Evolutionary conservation across 495 filamentous ascomycete species (phyloP), one percentile per base, ranked within the genome.

Genomic region (Tuber aestivum): DNA sequence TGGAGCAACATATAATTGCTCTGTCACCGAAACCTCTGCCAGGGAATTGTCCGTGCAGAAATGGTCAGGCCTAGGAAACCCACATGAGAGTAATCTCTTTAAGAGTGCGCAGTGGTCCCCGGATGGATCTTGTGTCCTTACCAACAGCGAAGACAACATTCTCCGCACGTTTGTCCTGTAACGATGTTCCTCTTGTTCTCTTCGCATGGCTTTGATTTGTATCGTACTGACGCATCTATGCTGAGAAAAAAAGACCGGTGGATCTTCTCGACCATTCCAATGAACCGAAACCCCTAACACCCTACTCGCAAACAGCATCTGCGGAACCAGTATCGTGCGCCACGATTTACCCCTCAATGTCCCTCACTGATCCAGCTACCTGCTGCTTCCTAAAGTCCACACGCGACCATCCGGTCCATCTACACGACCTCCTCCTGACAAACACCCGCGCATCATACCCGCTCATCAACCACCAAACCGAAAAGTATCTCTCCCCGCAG

Each of bases 41-140:
- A 76, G 75, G 3, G 82, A 80, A 71, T n/a, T 9, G 38, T 5
- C 70, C 42, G 27, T 16, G 32, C 70, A 40, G 8, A 65, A 32
- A 18, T 65, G 56, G 56, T 65, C 56, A 18, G 68, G 44, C 35
- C 1, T 35, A 41, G 38, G 69, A 71, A 77, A 72, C 71, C 69
- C 72, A 37, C 71, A 37, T 1, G 79, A 77, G 71, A 80, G 74
- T 9, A 87, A 86, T 76, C 87, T 87, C 82, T 91, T 91, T 83
- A 91, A 89, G 80, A 86, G 85, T 70, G 87, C 86, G 41, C 87
- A 90, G 87, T 91, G 89, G 90, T 89, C 93, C 10, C 89, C 92
- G 70, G 94, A 97, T 82, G 93, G 95, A 23, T 95, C 93, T 16
- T 89, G 89, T 10, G 84, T 97, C 70, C 82, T 99, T 80, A 92